Conservation (phyloP, 2,329 filamentous ascomycete genomes). For the Cytospora piceicola region DNA sequence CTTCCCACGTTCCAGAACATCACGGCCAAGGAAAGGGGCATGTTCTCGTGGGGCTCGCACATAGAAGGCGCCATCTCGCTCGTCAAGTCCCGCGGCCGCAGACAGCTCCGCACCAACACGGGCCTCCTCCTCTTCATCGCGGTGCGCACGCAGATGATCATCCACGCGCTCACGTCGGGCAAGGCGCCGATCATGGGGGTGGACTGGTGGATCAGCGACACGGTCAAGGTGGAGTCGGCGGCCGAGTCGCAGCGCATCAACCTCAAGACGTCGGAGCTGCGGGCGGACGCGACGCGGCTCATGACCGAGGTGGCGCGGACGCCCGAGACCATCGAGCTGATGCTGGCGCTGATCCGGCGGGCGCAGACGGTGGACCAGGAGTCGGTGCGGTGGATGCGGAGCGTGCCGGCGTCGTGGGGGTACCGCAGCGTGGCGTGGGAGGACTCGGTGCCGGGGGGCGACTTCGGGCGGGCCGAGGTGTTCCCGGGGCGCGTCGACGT, state of each 20-base stretch:
- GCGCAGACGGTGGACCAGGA: slow-evolving; percentile 58
- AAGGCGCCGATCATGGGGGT: slow-evolving; percentile 57
- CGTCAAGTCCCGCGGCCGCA: slow-evolving; percentile 59
- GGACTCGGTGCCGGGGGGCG: slow-evolving; percentile 54
- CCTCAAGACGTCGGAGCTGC: slow-evolving; percentile 59
- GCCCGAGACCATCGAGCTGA: slow-evolving; percentile 53
- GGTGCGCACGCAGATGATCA: slow-evolving; percentile 65
- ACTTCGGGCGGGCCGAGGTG: slow-evolving; percentile 58
- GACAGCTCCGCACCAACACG: slow-evolving; percentile 56
- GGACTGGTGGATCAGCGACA: slow-evolving; percentile 63
- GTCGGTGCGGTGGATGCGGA: slow-evolving; percentile 54
- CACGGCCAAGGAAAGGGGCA: slow-evolving; percentile 56
- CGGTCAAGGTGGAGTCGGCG: slow-evolving; percentile 53
- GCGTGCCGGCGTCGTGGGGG: slow-evolving; percentile 55
- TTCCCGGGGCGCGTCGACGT: slow-evolving; percentile 65
- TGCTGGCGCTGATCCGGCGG: slow-evolving; percentile 56
- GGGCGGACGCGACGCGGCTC: slow-evolving; percentile 55
- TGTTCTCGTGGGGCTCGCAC: slow-evolving; percentile 65
- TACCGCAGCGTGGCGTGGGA: slow-evolving; percentile 61
- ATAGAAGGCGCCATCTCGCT: slow-evolving; percentile 67
- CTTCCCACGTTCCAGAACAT: slow-evolving; percentile 46
- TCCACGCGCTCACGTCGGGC: slow-evolving; percentile 59
- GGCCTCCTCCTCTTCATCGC: slow-evolving; percentile 62
- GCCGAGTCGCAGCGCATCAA: slow-evolving; percentile 55
- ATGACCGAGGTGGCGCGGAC: slow-evolving; percentile 52